Conservation (phyloP, 2,329 filamentous ascomycete genomes). For the Aureobasidium subglaciale region DNA sequence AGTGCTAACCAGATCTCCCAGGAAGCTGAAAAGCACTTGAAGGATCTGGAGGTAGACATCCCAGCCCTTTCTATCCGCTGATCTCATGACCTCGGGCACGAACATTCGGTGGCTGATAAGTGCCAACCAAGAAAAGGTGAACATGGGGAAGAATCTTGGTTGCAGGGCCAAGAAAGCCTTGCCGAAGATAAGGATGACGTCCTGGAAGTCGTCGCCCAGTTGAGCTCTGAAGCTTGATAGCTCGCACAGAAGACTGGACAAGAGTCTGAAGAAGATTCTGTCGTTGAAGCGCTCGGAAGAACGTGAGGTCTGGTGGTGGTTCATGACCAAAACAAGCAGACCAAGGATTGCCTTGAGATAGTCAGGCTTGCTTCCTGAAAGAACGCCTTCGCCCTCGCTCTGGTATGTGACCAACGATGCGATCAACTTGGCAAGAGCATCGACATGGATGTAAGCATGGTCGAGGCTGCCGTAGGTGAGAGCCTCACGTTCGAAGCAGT, state of each 20-base stretch:
- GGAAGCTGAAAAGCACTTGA: slow-evolving; percentile 45
- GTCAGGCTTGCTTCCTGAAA: slow-evolving; percentile 56
- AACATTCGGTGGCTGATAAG: slow-evolving; percentile 81
- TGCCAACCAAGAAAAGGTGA: slow-evolving; percentile 76
- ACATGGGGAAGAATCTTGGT: slow-evolving; percentile 70
- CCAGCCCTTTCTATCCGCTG: slow-evolving; percentile 67
- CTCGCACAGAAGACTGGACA: slow-evolving; percentile 76
- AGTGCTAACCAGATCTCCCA: slow-evolving; percentile 73
- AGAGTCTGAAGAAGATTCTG: slow-evolving; percentile 82
- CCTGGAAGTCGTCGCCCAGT: slow-evolving; percentile 21
- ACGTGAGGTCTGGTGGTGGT: slow-evolving; percentile 74
- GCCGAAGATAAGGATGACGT: slow-evolving; percentile 64
- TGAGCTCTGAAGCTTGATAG: slow-evolving; percentile 35
- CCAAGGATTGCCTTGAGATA: slow-evolving; percentile 74
- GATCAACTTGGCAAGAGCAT: slow-evolving; percentile 77
- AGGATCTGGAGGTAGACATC: slow-evolving; percentile 61
- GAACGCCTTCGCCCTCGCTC: slow-evolving; percentile 51
- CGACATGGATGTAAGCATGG: slow-evolving; percentile 58
- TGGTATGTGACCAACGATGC: slow-evolving; percentile 68
- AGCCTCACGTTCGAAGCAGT: slow-evolving; percentile 67
- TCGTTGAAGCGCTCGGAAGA: slow-evolving; percentile 74
- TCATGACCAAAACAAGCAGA: slow-evolving; percentile 72
- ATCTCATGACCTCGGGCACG: slow-evolving; percentile 66
- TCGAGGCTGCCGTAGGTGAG: slow-evolving; percentile 53
- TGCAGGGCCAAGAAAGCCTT: slow-evolving; percentile 65